These are phyloP conservation scores for Globisporangium sylvaticum DNA, from an alignment of 352 stramenopile species.

Conservation along the genomic window DNA sequence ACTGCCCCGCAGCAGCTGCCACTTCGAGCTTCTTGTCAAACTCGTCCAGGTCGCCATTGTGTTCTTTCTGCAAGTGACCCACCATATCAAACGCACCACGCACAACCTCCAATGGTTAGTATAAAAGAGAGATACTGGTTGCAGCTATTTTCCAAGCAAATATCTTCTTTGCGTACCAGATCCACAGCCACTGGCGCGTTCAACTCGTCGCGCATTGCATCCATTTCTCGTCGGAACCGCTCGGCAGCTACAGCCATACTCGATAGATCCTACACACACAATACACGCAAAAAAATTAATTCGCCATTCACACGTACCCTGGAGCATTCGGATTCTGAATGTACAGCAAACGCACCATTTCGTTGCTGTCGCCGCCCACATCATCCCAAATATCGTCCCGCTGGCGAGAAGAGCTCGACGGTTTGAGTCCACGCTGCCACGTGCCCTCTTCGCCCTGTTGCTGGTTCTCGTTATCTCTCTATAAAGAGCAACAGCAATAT, in stretches of 20 bases:
- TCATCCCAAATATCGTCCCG: conserved; percentile 79
- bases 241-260: conserved; percentile 78
- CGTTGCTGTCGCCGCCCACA: conserved; percentile 52
- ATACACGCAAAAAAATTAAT: conserved; percentile 1
- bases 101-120: not conserved
- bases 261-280: conserved; percentile 61
- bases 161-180: conserved; percentile 21
- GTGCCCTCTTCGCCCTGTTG: conserved; percentile 35
- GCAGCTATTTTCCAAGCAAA: not conserved
- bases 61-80: conserved; percentile 30
- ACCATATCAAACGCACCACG: not conserved
- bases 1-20: conserved; percentile 66
- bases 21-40: conserved; percentile 82
- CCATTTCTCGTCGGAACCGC: conserved; percentile 84
- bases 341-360: conserved; percentile 69
- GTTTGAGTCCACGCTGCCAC: conserved; percentile 55
- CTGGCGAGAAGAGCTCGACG: conserved; percentile 23
- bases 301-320: not conserved
- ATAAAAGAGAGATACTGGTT: not conserved
- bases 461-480: conserved; percentile 26
- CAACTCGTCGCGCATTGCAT: conserved; percentile 67
- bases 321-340: no score
- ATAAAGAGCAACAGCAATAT: not conserved
- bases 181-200: conserved; percentile 25
- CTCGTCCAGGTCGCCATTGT: conserved; percentile 57